Percentiles rank a stretch among this genome's conserved stretches.
phyloP scores from a whole-genome alignment of 176 grass and related monocot species.

The Raddia guianensis region DNA sequence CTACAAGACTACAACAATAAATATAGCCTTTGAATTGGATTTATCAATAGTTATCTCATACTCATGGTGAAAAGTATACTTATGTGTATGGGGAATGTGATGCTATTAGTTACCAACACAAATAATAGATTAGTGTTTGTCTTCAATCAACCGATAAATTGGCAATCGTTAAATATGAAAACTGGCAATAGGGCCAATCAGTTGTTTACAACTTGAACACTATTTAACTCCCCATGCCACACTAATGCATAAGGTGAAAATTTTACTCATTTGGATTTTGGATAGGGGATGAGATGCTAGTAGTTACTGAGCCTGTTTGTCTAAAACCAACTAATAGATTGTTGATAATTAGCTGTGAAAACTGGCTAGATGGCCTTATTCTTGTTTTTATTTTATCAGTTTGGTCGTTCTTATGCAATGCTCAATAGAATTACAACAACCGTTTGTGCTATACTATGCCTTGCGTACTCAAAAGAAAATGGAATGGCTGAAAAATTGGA shows the following conservation, averaged over 20 bases:
- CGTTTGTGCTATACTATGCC: background rate
- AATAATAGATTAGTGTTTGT: background rate
- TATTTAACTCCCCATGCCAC: background rate
- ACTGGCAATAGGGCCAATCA: background rate
- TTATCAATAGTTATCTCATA: constrained; percentile 2
- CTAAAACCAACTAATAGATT: background rate
- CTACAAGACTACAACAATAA: background rate
- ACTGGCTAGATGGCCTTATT: background rate
- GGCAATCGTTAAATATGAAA: background rate
- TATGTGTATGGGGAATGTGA: too few relatives aligned
- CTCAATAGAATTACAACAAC: background rate
- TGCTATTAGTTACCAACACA: too few relatives aligned
- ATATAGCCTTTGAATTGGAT: background rate
- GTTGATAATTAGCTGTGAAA: background rate
- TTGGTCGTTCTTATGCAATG: background rate
- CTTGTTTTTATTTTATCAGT: background rate
- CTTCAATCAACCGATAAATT: background rate
- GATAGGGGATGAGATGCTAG: background rate
- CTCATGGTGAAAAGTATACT: background rate
- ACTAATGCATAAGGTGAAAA: background rate
- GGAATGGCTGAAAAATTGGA: background rate
- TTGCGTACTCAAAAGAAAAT: background rate
- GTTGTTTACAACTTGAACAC: background rate
- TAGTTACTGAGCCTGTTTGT: background rate
- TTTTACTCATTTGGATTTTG: background rate